Percentiles rank a stretch among this genome's conserved stretches.
phyloP scores from a whole-genome alignment of 495 filamentous ascomycete genomes.

The Podospora comata region DNA sequence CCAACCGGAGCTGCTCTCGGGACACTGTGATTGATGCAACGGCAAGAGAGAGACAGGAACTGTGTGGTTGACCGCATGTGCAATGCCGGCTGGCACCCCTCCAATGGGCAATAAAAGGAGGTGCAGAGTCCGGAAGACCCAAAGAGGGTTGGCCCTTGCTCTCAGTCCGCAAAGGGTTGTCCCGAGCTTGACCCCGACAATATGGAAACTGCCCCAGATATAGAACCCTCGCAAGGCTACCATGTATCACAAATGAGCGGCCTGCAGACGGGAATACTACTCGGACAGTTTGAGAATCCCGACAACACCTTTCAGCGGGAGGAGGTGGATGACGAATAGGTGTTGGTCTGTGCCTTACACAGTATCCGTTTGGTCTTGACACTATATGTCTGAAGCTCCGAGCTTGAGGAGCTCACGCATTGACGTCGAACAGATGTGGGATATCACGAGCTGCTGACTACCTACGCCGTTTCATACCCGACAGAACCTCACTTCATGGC shows the following conservation, averaged over 20 bases:
- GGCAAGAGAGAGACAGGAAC: background rate
- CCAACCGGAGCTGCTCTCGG: constrained; percentile 12
- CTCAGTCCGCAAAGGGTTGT: constrained; percentile 23
- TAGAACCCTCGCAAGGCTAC: background rate
- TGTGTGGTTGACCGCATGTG: no score
- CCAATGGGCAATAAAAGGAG: constrained; percentile 5
- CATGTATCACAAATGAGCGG: background rate
- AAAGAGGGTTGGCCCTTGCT: constrained; percentile 24
- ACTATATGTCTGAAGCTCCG: background rate
- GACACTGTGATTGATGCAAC: background rate
- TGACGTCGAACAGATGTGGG: background rate
- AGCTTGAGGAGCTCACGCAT: background rate
- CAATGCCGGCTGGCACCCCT: background rate
- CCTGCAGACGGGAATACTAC: background rate
- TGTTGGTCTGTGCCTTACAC: no score
- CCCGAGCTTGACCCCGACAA: constrained; percentile 14
- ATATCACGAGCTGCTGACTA: background rate
- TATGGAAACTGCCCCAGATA: background rate
- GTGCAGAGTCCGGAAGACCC: constrained; percentile 25
- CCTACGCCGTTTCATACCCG: background rate
- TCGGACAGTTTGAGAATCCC: background rate
- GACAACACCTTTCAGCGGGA: background rate
- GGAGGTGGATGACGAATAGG: no score
- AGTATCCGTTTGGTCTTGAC: no score
- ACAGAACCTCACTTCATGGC: background rate